Conservation (phyloP, 1,139 yeast genomes). For the Suhomyces wounanorum region DNA sequence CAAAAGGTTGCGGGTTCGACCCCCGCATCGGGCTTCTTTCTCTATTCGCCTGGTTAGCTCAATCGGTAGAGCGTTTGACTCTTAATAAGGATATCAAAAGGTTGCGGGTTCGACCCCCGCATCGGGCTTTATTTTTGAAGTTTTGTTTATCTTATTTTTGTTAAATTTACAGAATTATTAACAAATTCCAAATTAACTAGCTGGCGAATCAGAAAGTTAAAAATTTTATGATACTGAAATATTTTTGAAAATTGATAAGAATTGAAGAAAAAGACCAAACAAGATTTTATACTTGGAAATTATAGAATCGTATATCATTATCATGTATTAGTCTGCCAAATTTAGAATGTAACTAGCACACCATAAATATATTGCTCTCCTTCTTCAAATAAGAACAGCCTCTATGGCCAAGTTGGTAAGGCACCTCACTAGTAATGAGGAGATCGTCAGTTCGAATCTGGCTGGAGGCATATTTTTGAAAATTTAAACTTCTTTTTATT, state of each 20-base stretch:
- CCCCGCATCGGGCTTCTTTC: constrained; percentile 46
- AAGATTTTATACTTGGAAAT: no score
- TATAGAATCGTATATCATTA: no score
- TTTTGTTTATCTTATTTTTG: no score
- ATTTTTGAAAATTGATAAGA: no score
- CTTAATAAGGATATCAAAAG: constrained; percentile 33
- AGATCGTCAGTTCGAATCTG: constrained; percentile 89
- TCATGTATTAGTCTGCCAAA: no score
- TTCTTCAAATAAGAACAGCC: constrained; percentile 15
- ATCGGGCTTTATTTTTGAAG: constrained; percentile 35
- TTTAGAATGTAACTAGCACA: no score
- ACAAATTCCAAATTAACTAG: no score
- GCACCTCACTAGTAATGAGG: constrained; percentile 92
- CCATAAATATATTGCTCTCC: no score
- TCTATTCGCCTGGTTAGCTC: constrained; percentile 20
- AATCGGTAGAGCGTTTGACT: constrained; percentile 25
- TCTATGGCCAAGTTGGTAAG: constrained; percentile 77
- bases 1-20: constrained; percentile 54
- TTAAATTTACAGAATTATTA: no score
- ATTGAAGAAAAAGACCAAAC: no score
- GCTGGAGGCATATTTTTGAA: constrained; percentile 59
- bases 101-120: constrained; percentile 55
- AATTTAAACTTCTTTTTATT: not conserved
- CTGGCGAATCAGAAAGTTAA: no score
- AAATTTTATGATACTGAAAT: no score